Conservation (phyloP, 805 yeast genomes). For the Ascoidea tarda region DNA sequence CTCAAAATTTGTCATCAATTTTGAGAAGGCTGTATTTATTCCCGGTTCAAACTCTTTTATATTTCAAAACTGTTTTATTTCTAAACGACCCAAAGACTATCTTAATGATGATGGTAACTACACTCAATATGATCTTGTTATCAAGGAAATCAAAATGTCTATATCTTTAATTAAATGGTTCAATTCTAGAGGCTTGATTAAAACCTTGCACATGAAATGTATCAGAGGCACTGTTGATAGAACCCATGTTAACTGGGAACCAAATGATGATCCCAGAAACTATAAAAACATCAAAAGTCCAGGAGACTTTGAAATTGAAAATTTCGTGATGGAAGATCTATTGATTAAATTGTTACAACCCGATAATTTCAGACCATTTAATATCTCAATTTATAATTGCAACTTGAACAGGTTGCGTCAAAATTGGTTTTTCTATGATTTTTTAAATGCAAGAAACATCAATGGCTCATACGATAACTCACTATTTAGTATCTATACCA, state of each 20-base stretch:
- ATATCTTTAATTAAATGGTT: constrained; percentile 79
- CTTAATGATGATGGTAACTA: constrained; percentile 79
- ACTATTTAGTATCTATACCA: constrained; percentile 72
- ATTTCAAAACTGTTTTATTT: no score
- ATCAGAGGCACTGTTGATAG: constrained; percentile 89
- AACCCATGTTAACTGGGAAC: constrained; percentile 72
- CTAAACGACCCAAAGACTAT: constrained; percentile 12
- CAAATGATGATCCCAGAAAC: constrained; percentile 70
- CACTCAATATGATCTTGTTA: constrained; percentile 87
- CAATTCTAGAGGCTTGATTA: constrained; percentile 76
- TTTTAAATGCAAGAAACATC: constrained; percentile 68
- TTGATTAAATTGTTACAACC: constrained; percentile 78
- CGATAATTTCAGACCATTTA: constrained; percentile 63
- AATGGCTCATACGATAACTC: constrained; percentile 92
- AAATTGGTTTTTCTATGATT: constrained; percentile 88
- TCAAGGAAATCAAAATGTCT: constrained; percentile 72
- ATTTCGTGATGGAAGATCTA: constrained; percentile 72
- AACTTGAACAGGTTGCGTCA: constrained; percentile 69
- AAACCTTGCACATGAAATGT: constrained; percentile 70
- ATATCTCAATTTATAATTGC: constrained; percentile 78
- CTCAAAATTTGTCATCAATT: neutral
- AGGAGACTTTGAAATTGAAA: constrained; percentile 89
- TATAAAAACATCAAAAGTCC: constrained; percentile 60
- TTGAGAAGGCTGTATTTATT: neutral
- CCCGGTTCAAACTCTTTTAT: neutral